These are phyloP conservation scores for Apiotrichum siamense DNA, from an alignment of 1,284 basidiomycete genomes.

Conservation along the genomic window DNA sequence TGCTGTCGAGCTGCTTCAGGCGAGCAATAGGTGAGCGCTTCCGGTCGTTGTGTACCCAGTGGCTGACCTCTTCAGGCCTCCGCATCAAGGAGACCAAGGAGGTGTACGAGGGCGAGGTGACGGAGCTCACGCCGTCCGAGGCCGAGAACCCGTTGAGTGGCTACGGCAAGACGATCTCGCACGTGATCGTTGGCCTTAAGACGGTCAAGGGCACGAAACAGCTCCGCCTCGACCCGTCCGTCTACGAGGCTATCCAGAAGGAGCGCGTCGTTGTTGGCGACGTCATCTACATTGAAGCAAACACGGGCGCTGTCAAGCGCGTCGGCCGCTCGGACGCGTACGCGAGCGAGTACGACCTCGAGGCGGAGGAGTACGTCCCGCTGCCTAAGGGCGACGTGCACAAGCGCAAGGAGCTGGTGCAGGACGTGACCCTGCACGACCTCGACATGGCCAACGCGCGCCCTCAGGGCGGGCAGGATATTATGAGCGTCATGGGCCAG, in stretches of 20 bases:
- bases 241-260: conserved; percentile 96
- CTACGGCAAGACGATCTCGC: conserved; percentile 97
- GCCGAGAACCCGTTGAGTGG: conserved; percentile 91
- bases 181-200: conserved; percentile 93
- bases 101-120: conserved; percentile 97
- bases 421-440: conserved; percentile 94
- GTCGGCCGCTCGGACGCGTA: conserved; percentile 97
- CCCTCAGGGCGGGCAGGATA: conserved; percentile 84
- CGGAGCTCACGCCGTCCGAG: conserved; percentile 91
- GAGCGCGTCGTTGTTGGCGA: conserved; percentile 96
- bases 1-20: conserved; percentile 90
- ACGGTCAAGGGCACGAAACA: conserved; percentile 99
- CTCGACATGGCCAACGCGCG: conserved; percentile 94
- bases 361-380: conserved; percentile 96
- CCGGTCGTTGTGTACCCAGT: not conserved
- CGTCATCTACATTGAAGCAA: conserved; percentile 91
- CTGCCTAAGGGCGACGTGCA: conserved; percentile 97
- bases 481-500: conserved; percentile 98
- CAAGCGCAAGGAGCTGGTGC: conserved; percentile 94
- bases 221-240: conserved; percentile 84
- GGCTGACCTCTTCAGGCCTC: conserved; percentile 56
- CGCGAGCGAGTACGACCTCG: conserved; percentile 96
- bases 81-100: conserved; percentile 98
- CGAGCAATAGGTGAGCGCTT: conserved; percentile 78
- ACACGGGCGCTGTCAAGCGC: conserved; percentile 95